phyloP scores from a whole-genome alignment of 2,329 filamentous ascomycete genomes.

The Cercospora nicotianae region DNA sequence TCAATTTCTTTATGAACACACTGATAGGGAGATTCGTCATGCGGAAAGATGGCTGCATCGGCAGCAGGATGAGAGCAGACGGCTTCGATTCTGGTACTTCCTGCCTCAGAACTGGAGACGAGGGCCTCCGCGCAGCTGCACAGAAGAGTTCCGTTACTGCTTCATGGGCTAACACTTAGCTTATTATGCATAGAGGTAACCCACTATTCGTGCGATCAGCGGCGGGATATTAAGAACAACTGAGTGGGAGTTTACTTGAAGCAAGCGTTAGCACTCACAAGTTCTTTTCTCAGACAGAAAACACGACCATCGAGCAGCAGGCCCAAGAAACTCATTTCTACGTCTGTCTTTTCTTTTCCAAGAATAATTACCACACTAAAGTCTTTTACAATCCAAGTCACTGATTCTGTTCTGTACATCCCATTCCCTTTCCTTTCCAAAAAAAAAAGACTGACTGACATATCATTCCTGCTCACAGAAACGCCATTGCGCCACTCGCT shows the following conservation, averaged over 20 bases:
- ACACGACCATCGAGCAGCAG: background rate
- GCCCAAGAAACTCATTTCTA: slow-evolving; percentile 12
- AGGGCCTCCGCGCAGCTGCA: background rate
- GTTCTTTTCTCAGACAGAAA: background rate
- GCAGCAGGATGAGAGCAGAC: background rate
- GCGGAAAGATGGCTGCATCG: background rate
- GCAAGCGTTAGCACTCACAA: no score
- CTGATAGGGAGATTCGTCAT: no score
- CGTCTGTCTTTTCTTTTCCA: background rate
- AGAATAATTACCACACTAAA: background rate
- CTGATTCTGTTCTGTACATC: background rate
- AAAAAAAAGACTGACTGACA: background rate
- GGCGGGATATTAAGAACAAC: no score
- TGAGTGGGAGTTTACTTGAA: no score
- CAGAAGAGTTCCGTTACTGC: background rate
- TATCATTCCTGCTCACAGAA: background rate
- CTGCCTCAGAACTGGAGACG: background rate
- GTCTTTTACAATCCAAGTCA: background rate
- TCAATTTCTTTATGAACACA: no score
- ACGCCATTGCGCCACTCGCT: background rate
- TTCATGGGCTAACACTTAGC: background rate
- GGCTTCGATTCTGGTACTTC: background rate
- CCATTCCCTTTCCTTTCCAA: background rate
- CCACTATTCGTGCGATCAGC: background rate
- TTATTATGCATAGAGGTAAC: no score